Base-by-base conservation (phyloP, 768 basidiomycete genomes). In the Pleurotus cornucopiae region DNA sequence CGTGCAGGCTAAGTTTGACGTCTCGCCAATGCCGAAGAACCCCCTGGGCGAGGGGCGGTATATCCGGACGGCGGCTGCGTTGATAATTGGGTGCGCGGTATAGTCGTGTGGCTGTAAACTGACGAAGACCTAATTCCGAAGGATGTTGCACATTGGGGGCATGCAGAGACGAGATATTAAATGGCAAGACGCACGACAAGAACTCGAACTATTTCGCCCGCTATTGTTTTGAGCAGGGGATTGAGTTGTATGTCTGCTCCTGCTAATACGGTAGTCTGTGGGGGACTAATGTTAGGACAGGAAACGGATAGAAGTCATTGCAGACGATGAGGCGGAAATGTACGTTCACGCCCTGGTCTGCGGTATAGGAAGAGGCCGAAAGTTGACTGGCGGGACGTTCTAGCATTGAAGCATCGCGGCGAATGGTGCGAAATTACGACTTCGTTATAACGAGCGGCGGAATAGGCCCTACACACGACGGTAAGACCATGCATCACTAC, bases 311-410 rank as follows among this genome's bases (percentile, higher is more conserved):
- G 94, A 98, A 64, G 93, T 96, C 56, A 87, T 98, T 45, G 76
- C 94, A 1, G 95, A 98, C 65, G 86, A 92, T 47, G 91, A 95
- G 67, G 82, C 83, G 21, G 90, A 97, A 69, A 97, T 96, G 91
- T 89, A 66, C 59, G 85, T 66, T 21, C 43, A 20, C 20, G n/a
- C 48, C 30, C 23, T 16, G 5, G 25, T 6, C 47, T 41, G 21
- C 20, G 7, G 18, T 23, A 25, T 25, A 58, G 37, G 62, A 44
- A 25, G 26, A 39, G 3, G 51, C 21, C 21, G 49, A 11, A 26
- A 47, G 51, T 46, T 30, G 34, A 51, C 45, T 14, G 37, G 12
- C 5, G 30, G 45, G 30, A 54, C 1, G 65, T 45, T 40, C 23
- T 49, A 94, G 92, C 58, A 76, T 90, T 57, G 91, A 96, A 66